Percentiles rank a stretch among this genome's conserved stretches.
These are phyloP conservation scores for Candida sonorensis DNA, from an alignment of 805 yeast species.

Conservation along the genomic window DNA sequence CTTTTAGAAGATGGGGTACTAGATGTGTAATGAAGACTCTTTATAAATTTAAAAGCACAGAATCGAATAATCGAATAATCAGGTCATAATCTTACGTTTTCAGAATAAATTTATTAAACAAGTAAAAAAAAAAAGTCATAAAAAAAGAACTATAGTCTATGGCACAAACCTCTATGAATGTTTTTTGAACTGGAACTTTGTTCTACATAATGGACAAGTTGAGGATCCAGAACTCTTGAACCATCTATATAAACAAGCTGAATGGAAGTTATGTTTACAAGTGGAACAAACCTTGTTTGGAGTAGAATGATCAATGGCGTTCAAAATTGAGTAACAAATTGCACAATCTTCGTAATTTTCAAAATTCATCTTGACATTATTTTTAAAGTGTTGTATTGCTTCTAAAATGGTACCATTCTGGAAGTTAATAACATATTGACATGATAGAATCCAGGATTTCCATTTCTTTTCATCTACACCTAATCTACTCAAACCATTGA, in stretches of 20 bases:
- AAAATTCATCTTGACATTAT: constrained; percentile 77
- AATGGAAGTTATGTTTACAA: constrained; percentile 90
- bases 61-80: too few relatives aligned
- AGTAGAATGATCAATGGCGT: constrained; percentile 76
- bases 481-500: constrained; percentile 70
- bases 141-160: too few relatives aligned
- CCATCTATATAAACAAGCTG: constrained; percentile 96
- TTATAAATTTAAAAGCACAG: too few relatives aligned
- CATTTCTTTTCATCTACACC: constrained; percentile 91
- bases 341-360: constrained; percentile 97
- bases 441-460: constrained; percentile 92
- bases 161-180: too few relatives aligned
- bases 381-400: constrained; percentile 60
- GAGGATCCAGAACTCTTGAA: constrained; percentile 88
- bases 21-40: constrained; percentile 5
- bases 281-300: constrained; percentile 87
- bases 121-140: background rate
- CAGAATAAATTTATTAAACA: too few relatives aligned
- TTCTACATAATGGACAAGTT: constrained; percentile 91
- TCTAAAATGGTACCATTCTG: constrained; percentile 68
- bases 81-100: too few relatives aligned
- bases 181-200: constrained; percentile 27
- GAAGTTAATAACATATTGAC: constrained; percentile 72
- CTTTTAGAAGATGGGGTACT: constrained; percentile 41
- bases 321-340: constrained; percentile 87